Conservation (phyloP, 2,329 filamentous ascomycete genomes). For the Byssochlamys sp. region DNA sequence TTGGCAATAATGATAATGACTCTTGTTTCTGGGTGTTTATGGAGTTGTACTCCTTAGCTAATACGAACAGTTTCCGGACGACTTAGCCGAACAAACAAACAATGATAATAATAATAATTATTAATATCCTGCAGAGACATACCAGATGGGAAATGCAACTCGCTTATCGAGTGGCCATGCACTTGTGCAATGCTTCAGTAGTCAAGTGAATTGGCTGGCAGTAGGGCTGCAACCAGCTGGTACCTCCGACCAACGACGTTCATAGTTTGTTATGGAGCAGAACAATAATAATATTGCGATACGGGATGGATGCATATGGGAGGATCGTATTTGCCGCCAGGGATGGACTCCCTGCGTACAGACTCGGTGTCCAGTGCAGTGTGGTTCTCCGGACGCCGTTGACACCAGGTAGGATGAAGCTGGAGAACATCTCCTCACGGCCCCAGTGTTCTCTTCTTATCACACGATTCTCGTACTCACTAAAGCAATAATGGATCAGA, state of each 20-base stretch:
- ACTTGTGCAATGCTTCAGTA: not conserved
- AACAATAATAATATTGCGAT: not conserved
- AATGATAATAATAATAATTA: not conserved
- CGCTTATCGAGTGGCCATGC: not conserved
- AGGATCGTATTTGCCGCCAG: not conserved
- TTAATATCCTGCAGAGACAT: not conserved
- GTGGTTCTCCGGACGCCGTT: not conserved
- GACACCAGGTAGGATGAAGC: not conserved
- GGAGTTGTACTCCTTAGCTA: no score
- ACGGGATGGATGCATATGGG: not conserved
- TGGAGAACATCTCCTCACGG: not conserved
- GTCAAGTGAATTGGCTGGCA: not conserved
- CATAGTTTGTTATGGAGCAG: not conserved
- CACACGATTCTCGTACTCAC: not conserved
- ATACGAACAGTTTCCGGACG: no score
- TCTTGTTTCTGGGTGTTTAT: no score
- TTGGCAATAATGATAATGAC: no score
- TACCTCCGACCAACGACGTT: not conserved
- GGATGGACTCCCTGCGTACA: not conserved
- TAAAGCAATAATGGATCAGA: not conserved
- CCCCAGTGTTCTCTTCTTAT: not conserved
- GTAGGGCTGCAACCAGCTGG: not conserved
- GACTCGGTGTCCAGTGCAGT: not conserved
- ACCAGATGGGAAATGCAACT: not conserved
- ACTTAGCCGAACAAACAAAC: no score